Conservation (phyloP, 805 yeast species). For the Tanozyma kutaoensis region DNA sequence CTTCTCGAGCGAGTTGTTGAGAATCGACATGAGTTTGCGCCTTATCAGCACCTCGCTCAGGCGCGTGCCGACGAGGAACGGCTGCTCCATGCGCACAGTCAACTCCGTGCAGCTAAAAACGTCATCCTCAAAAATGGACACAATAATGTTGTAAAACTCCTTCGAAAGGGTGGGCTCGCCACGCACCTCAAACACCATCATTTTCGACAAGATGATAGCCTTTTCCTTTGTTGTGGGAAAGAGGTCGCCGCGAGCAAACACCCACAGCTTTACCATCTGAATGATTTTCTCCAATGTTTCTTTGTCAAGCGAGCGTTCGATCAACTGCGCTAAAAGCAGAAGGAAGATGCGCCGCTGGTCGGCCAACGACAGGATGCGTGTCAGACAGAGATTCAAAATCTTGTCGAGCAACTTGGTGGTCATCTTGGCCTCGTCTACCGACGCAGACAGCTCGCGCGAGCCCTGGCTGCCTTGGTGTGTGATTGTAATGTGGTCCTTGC, state of each 20-base stretch:
- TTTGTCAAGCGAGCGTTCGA: constrained; percentile 77
- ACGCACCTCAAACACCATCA: constrained; percentile 84
- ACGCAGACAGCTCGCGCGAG: constrained; percentile 12
- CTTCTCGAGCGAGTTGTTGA: constrained; percentile 65
- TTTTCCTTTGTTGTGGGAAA: constrained; percentile 95
- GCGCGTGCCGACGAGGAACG: constrained; percentile 88
- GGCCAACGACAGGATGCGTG: constrained; percentile 75
- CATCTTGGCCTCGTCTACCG: constrained; percentile 67
- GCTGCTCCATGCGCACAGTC: constrained; percentile 91
- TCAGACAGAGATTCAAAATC: constrained; percentile 62
- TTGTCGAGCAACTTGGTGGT: constrained; percentile 67
- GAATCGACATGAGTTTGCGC: constrained; percentile 61
- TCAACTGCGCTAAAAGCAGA: constrained; percentile 74
- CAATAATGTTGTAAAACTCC: constrained; percentile 73
- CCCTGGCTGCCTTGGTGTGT: constrained; percentile 35
- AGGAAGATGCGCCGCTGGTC: constrained; percentile 87
- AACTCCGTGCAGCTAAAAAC: constrained; percentile 72
- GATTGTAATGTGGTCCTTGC: constrained; percentile 71
- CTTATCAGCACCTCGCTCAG: constrained; percentile 66
- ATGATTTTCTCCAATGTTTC: constrained; percentile 64
- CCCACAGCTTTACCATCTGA: constrained; percentile 76
- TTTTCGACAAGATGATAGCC: constrained; percentile 84
- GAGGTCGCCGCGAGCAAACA: constrained; percentile 65
- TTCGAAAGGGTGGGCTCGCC: constrained; percentile 71
- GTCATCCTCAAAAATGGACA: constrained; percentile 76